A percentile compares a stretch with the other conserved stretches of the same genome.
Evolutionary conservation across 2,329 filamentous ascomycete species (phyloP).

Genomic region (Falciphora oryzae): DNA sequence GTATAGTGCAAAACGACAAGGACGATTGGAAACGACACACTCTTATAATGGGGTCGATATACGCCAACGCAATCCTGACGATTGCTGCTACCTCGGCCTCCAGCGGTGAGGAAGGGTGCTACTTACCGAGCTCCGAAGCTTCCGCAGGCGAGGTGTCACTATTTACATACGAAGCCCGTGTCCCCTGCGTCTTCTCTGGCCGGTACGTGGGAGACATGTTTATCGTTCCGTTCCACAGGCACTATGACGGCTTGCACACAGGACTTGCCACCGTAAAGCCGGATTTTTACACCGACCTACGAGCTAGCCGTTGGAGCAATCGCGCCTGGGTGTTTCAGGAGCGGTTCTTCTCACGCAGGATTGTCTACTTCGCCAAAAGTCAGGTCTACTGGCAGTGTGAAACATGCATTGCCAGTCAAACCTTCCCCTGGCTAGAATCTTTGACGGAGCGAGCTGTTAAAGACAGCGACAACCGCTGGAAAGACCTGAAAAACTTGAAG

Average conservation of each 20-base stretch:
- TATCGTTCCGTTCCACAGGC: not conserved
- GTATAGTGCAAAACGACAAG: not conserved
- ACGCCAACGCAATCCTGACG: not conserved
- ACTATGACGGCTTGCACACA: no score
- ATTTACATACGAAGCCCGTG: not conserved
- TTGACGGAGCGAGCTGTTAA: not conserved
- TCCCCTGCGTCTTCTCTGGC: not conserved
- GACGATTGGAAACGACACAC: not conserved
- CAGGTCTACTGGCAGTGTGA: conserved; percentile 1
- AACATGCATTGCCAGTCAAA: not conserved
- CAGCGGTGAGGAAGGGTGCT: not conserved
- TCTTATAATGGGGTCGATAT: conserved; percentile 2
- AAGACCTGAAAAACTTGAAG: not conserved
- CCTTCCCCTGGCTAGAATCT: not conserved
- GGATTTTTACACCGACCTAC: not conserved
- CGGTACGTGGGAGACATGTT: not conserved
- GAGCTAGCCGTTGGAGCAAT: not conserved
- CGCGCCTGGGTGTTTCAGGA: conserved; percentile 3
- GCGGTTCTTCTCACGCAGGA: not conserved
- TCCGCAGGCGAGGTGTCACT: no score
- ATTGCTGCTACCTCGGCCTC: not conserved
- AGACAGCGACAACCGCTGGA: not conserved
- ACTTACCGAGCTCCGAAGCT: not conserved
- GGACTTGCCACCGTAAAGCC: no score
- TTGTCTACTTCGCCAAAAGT: not conserved